phyloP scores from a whole-genome alignment of 352 stramenopile species.

The Hyaloperonospora arabidopsidis region DNA sequence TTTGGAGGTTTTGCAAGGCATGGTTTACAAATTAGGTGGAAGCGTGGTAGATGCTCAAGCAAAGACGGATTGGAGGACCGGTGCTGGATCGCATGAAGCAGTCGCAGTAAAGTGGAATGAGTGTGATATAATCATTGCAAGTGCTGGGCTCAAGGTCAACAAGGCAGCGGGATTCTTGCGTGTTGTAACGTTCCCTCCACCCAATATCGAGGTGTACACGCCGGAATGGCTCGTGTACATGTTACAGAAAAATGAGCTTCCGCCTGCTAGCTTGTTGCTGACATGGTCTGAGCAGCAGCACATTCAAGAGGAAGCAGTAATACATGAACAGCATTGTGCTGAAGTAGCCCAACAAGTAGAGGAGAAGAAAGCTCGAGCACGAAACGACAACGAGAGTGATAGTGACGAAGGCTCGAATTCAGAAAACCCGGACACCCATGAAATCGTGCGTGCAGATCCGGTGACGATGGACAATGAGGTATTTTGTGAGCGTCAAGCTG shows the following conservation, averaged over 20 bases:
- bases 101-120: slow-evolving; percentile 31
- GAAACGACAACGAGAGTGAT: slow-evolving; percentile 22
- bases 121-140: slow-evolving; percentile 44
- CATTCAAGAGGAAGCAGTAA: slow-evolving; percentile 21
- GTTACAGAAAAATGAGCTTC: slow-evolving; percentile 35
- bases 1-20: slow-evolving; percentile 52
- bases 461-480: slow-evolving; percentile 33
- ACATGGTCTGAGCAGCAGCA: slow-evolving; percentile 38
- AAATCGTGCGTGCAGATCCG: slow-evolving; percentile 37
- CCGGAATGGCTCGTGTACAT: slow-evolving; percentile 64
- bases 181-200: slow-evolving; percentile 28
- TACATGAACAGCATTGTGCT: slow-evolving; percentile 23
- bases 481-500: slow-evolving; percentile 34
- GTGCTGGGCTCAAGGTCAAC: slow-evolving; percentile 32
- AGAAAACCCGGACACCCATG: slow-evolving; percentile 23
- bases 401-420: slow-evolving; percentile 48
- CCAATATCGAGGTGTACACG: slow-evolving; percentile 34
- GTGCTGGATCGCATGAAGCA: slow-evolving; percentile 1
- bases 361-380: slow-evolving; percentile 8
- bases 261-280: slow-evolving; percentile 17
- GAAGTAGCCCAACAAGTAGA: slow-evolving; percentile 18
- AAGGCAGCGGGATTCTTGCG: slow-evolving; percentile 30
- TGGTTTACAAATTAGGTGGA: slow-evolving; percentile 48
- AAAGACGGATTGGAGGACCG: slow-evolving; percentile 8
- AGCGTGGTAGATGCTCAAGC: slow-evolving; percentile 20